Evolutionary conservation across 257 asterid genomes (phyloP).

Genomic region (Thymus mandschuricus): DNA sequence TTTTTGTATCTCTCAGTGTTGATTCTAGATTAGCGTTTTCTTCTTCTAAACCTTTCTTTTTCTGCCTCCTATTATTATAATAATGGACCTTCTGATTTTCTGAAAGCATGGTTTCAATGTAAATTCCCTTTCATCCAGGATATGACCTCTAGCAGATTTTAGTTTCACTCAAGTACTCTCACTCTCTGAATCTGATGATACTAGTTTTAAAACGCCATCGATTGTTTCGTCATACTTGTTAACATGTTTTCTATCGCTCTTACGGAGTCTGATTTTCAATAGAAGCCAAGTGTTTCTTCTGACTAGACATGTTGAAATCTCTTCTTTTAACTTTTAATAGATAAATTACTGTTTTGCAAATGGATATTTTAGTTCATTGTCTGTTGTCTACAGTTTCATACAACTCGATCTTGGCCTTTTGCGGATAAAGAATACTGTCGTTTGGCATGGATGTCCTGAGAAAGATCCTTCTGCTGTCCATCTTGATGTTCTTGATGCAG

Average conservation of each 20-base stretch:
- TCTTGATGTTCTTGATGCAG: conserved; percentile 95
- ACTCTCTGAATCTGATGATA: too few species aligned
- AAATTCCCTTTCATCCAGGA: background rate
- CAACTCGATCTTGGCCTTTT: conserved; percentile 98
- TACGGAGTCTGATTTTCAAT: too few species aligned
- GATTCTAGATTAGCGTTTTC: conserved; percentile 17
- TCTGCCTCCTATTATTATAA: conserved; percentile 19
- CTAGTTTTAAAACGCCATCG: too few species aligned
- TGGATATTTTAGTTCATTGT: conserved; percentile 29
- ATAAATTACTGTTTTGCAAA: background rate
- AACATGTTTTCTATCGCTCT: too few species aligned
- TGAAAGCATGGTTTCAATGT: conserved; percentile 12
- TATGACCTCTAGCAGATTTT: background rate
- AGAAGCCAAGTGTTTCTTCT: background rate
- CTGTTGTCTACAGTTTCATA: conserved; percentile 73
- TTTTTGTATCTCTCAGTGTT: conserved; percentile 14
- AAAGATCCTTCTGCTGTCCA: conserved; percentile 94
- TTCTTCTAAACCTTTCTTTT: conserved; percentile 18
- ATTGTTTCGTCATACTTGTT: too few species aligned
- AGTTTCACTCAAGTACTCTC: background rate
- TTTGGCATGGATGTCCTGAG: conserved; percentile 90
- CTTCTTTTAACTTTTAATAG: background rate
- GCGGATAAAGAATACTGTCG: conserved; percentile 72
- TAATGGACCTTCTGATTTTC: conserved; percentile 3
- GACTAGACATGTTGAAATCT: background rate